Evolutionary conservation across 352 stramenopile genomes (phyloP), one percentile per base, ranked within the genome.

Genomic region (Phytophthora cryptogea): DNA sequence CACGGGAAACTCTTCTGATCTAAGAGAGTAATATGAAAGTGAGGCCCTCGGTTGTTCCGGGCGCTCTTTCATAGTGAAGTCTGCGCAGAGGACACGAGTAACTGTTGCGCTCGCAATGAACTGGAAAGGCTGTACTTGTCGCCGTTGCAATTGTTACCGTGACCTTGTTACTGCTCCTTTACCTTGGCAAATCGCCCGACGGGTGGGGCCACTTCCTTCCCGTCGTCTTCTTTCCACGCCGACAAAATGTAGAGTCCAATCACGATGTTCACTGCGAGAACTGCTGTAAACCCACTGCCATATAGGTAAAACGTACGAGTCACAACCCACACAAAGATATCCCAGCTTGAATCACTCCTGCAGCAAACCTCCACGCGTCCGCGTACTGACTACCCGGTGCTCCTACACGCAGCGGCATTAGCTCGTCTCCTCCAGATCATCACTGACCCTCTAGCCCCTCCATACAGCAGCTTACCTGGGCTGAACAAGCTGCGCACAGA

Each of bases 241-340:
- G 78, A 90, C 36, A 90, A 47, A 63, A 94, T 78, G 52, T 94
- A 94, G 2, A 89, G 56, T 6, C 80, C 74, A 51, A 92, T 89
- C 16, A 92, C 79, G 35, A 92, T 64, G 54, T 94, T 94, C 30
- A 88, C 79, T 51, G 86, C 73, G 16, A 90, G 53, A 40, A 94
- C 83, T 8, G 85, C 79, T 3, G 72, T 72, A 50, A 88, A 83
- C 3, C 80, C 83, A 80, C 85, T 94, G 46, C 31, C 16, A 54
- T 16, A 23, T 2, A 28, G 20, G 20, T 20, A 44, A 14, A 27
- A 26, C 1, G 5, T n/a, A 16, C 8, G 7, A 27, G 39, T 44
- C 14, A 44, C 16, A 44, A 14, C 17, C 39, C 39, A 44, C 16
- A 20, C 8, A 20, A 10, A 44, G 8, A 44, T 28, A 44, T 44